These are phyloP conservation scores for Lipomyces spencermartinsiae DNA, from an alignment of 805 yeast genomes.

Conservation along the genomic window DNA sequence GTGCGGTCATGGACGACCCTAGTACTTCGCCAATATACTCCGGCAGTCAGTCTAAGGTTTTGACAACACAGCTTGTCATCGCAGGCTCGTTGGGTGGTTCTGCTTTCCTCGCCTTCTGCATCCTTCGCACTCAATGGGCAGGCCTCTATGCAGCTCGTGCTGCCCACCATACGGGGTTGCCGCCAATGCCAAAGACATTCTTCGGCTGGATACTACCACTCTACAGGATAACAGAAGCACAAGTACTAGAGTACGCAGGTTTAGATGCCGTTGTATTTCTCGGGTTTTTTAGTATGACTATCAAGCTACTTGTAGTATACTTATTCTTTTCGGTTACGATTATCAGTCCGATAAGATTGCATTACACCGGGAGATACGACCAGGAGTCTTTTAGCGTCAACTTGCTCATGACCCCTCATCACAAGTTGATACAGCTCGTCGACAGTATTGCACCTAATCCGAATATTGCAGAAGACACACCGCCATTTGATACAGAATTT, in stretches of 20 bases:
- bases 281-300: constrained; percentile 88
- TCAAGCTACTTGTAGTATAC: constrained; percentile 67
- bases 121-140: constrained; percentile 76
- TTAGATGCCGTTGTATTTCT: constrained; percentile 91
- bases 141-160: constrained; percentile 83
- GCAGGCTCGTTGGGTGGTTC: constrained; percentile 71
- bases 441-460: background rate
- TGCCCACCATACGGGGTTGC: constrained; percentile 60
- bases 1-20: background rate
- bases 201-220: constrained; percentile 85
- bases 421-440: background rate
- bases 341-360: constrained; percentile 83
- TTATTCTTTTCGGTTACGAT: constrained; percentile 72
- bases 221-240: constrained; percentile 69
- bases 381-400: background rate
- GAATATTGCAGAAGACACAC: background rate
- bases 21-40: background rate
- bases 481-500: constrained; percentile 50
- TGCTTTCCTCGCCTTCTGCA: constrained; percentile 72
- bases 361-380: constrained; percentile 81
- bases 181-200: constrained; percentile 63
- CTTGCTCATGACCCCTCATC: background rate
- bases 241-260: constrained; percentile 87
- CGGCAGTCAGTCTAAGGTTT: constrained; percentile 55
- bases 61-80: constrained; percentile 75